A percentile compares a stretch with the other conserved stretches of the same genome.
Evolutionary conservation across 176 grass and related monocot genomes (phyloP).

Genomic region (Neostapfia colusana): DNA sequence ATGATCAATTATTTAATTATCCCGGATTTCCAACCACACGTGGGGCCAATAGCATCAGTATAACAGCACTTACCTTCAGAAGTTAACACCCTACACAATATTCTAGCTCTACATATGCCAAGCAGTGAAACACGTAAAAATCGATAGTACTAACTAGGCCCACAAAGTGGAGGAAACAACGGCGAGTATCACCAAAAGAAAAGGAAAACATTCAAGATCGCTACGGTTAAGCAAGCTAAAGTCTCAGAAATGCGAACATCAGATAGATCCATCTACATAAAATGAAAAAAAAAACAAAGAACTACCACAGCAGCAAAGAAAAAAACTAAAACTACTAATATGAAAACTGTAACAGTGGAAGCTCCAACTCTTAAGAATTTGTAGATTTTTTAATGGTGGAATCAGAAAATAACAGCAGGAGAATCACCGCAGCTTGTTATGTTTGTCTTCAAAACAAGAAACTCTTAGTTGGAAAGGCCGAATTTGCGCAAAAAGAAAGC

Average conservation of each 20-base stretch:
- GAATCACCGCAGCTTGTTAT: not conserved
- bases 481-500: not conserved
- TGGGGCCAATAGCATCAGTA: constrained; percentile 27
- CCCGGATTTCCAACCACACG: constrained; percentile 25
- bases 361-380: not conserved
- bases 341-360: not conserved
- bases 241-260: not conserved
- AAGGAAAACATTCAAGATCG: not conserved
- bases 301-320: not conserved
- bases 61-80: constrained; percentile 27
- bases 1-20: constrained; percentile 6
- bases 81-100: constrained; percentile 37
- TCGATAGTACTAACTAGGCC: not conserved
- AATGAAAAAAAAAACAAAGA: not conserved
- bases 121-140: constrained; percentile 18
- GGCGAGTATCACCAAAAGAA: too few relatives aligned
- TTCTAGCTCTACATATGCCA: not conserved
- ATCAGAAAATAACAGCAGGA: constrained; percentile 2
- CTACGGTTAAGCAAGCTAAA: not conserved
- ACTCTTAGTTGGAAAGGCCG: not conserved
- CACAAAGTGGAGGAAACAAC: not conserved
- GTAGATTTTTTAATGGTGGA: not conserved
- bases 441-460: constrained; percentile 13
- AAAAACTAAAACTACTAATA: not conserved
- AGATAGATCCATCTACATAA: not conserved